Evolutionary conservation across 2,329 filamentous ascomycete genomes (phyloP), one percentile per base, ranked within the genome.

Genomic region (Penicillium sp.): DNA sequence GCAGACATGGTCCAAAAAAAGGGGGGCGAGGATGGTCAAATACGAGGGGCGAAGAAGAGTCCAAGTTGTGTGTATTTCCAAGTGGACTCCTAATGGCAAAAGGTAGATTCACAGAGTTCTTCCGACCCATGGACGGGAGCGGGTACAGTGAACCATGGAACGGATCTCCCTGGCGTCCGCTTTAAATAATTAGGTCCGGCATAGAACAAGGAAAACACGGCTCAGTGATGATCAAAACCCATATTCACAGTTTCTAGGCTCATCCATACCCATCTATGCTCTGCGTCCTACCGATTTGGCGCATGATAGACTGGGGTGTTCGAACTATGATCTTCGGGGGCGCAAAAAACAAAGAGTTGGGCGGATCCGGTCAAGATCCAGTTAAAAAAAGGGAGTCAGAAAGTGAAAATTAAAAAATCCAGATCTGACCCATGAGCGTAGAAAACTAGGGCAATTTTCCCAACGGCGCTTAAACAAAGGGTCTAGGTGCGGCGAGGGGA

Each of bases 71-170:
- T 43, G 29, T 51, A 50, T 41, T 40, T 41, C 47, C 45, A 50
- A 12, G 40, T 40, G 54, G 31, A 51, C 40, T 47, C 37, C 44
- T 47, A 44, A 40, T 18, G 26, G 41, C 22, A 54, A 43, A 40
- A 51, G 43, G 42, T 31, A 47, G 44, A 47, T 37, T 49, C 46
- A 42, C 23, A 67, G 66, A 70, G 68, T 71, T 65, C 60, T 70
- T 67, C 59, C 62, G 70, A 72, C 62, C 70, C 71, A 73, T 65
- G 70, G 70, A 65, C 62, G 55, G 51, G 60, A 66, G 69, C 69
- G 69, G 69, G 67, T 70, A 70, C 67, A 31, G 7, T 61, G 53
- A 65, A 67, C 63, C 64, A 65, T 67, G 65, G 62, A 61, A 61
- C 60, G 53, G 51, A 33, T 43, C 51, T 57, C 57, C 53, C 56